phyloP scores from a whole-genome alignment of 345 rosid species.

The Barbarea vulgaris region DNA sequence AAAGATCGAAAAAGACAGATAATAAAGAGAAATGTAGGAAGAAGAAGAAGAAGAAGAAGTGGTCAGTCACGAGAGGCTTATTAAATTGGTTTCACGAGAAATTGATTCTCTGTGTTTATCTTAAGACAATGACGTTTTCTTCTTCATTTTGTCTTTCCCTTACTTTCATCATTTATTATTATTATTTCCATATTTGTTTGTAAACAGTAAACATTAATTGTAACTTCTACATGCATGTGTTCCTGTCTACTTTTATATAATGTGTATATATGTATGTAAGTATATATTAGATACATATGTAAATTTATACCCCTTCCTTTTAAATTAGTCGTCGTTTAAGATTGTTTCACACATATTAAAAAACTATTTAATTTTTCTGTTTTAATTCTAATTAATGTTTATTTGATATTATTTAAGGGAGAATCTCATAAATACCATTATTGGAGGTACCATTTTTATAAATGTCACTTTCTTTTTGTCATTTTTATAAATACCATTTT shows the following conservation, averaged over 20 bases:
- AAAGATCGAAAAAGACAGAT: constrained; percentile 36
- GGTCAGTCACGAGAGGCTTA: constrained; percentile 40
- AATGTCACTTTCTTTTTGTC: too few species aligned
- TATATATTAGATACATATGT: background rate
- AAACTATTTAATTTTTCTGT: too few species aligned
- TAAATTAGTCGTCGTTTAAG: too few species aligned
- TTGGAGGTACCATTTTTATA: too few species aligned
- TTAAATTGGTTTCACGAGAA: constrained; percentile 38
- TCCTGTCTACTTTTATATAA: background rate
- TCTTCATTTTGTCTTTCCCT: constrained; percentile 34
- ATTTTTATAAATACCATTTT: too few species aligned
- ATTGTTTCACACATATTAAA: too few species aligned
- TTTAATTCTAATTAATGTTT: too few species aligned
- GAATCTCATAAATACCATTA: too few species aligned
- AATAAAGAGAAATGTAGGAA: constrained; percentile 10
- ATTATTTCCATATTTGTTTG: background rate
- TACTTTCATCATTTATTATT: constrained; percentile 11
- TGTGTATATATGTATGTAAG: background rate
- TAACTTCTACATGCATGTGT: constrained; percentile 24
- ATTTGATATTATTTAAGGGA: too few species aligned
- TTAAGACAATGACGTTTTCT: constrained; percentile 27
- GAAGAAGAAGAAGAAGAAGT: constrained; percentile 32
- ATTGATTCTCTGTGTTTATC: constrained; percentile 31
- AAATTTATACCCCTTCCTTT: too few species aligned
- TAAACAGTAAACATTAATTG: background rate